phyloP scores from a whole-genome alignment of 2,329 filamentous ascomycete genomes.

The Cercospora janseana region DNA sequence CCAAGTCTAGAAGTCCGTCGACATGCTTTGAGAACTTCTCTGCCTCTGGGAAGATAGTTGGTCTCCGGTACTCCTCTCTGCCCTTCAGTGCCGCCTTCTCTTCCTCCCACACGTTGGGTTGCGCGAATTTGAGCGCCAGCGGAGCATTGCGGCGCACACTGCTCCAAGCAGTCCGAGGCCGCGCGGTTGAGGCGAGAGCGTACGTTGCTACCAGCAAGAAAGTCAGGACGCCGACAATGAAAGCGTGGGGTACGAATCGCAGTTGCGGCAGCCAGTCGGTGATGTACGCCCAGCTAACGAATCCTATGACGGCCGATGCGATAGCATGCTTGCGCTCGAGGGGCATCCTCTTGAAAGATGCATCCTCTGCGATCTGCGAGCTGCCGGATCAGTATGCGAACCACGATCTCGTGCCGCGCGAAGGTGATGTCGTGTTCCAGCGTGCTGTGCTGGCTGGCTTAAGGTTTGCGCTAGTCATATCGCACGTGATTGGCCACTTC shows the following conservation, averaged over 20 bases:
- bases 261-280: conserved; percentile 79
- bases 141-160: conserved; percentile 14
- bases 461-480: neutral
- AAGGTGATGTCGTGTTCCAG: conserved; percentile 1
- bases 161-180: conserved; percentile 28
- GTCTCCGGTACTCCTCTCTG: conserved; percentile 64
- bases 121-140: conserved; percentile 30
- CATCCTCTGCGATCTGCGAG: conserved; percentile 18
- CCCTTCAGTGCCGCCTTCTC: conserved; percentile 67
- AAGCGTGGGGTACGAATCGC: conserved; percentile 82
- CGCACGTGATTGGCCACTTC: neutral
- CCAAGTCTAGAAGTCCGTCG: conserved; percentile 72
- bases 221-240: conserved; percentile 65
- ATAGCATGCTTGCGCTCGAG: conserved; percentile 71
- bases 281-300: conserved; percentile 84
- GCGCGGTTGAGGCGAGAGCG: conserved; percentile 62
- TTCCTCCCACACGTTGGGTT: conserved; percentile 60
- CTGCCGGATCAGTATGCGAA: no score
- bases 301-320: conserved; percentile 65
- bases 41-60: conserved; percentile 72
- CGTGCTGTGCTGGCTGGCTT: neutral
- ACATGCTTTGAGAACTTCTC: conserved; percentile 75
- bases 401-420: neutral
- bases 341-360: conserved; percentile 51
- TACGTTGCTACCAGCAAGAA: conserved; percentile 57